phyloP scores from a whole-genome alignment of 257 asterid genomes.

The Salvia hispanica region DNA sequence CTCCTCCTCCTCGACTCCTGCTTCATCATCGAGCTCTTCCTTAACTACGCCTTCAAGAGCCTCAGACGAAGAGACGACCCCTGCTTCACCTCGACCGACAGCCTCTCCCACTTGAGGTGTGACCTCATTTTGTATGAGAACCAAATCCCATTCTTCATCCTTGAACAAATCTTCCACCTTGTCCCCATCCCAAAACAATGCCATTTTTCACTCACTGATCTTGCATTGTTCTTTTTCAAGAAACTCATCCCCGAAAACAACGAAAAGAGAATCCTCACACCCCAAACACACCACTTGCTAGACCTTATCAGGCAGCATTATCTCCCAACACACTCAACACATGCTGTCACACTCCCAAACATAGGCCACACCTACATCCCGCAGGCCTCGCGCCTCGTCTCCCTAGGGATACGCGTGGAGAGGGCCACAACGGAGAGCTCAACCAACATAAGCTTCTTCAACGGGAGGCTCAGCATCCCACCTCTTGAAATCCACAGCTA shows the following conservation, averaged over 20 bases:
- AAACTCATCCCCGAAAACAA: slow-evolving; percentile 25
- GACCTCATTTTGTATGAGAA: slow-evolving; percentile 56
- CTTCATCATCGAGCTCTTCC: slow-evolving; percentile 58
- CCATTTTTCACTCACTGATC: slow-evolving; percentile 40
- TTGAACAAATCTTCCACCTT: slow-evolving; percentile 44
- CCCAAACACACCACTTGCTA: slow-evolving; percentile 45
- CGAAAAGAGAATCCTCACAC: slow-evolving; percentile 5
- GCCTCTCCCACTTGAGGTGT: slow-evolving; percentile 34
- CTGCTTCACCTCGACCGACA: slow-evolving; percentile 28
- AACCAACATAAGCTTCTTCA: slow-evolving; percentile 33
- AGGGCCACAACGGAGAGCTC: slow-evolving; percentile 28
- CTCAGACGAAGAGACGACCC: slow-evolving; percentile 61
- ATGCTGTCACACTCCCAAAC: neutral
- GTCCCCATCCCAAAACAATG: slow-evolving; percentile 44
- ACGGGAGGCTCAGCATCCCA: slow-evolving; percentile 43
- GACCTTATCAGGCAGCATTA: slow-evolving; percentile 54
- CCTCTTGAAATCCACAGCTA: slow-evolving; percentile 36
- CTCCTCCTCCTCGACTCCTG: slow-evolving; percentile 54
- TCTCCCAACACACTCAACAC: slow-evolving; percentile 18
- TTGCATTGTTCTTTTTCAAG: slow-evolving; percentile 47
- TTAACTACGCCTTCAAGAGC: slow-evolving; percentile 34
- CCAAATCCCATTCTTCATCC: slow-evolving; percentile 54
- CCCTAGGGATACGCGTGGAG: slow-evolving; percentile 39
- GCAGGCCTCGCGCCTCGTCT: slow-evolving; percentile 31
- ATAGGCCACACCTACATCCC: slow-evolving; percentile 11